These are phyloP conservation scores for Jatropha podagrica DNA, from an alignment of 441 rosid species.

Conservation along the genomic window DNA sequence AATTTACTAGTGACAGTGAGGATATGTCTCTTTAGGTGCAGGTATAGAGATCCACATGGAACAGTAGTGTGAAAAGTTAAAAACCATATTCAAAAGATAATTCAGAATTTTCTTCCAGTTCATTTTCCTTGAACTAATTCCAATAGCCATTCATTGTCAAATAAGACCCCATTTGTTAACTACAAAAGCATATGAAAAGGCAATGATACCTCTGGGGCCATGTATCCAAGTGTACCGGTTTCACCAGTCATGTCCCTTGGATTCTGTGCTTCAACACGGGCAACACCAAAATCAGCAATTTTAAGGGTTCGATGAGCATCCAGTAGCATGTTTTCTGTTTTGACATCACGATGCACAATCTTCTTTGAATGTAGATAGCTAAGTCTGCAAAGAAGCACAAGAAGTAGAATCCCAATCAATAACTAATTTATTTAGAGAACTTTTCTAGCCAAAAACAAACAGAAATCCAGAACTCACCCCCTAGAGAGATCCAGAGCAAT, in stretches of 20 bases:
- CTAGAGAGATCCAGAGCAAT: conserved; percentile 83
- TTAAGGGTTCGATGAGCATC: conserved; percentile 57
- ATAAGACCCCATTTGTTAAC: neutral
- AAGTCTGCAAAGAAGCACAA: conserved; percentile 50
- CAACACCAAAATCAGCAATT: conserved; percentile 96
- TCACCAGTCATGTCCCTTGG: conserved; percentile 95
- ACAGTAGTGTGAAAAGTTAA: neutral
- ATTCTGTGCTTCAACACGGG: conserved; percentile 90
- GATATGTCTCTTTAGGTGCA: neutral
- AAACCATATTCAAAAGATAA: neutral
- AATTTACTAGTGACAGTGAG: neutral
- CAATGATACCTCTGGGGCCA: conserved; percentile 89
- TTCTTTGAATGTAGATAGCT: conserved; percentile 80
- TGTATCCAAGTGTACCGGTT: conserved; percentile 93
- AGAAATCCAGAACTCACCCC: conserved; percentile 45
- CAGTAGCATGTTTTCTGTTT: conserved; percentile 87
- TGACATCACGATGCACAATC: conserved; percentile 96
- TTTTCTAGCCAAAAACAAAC: neutral
- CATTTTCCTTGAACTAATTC: neutral
- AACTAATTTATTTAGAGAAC: neutral
- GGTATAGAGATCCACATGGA: neutral
- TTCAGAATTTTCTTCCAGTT: neutral
- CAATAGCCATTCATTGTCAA: neutral
- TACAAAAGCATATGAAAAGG: neutral
- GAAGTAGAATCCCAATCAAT: conserved; percentile 3